These are phyloP conservation scores for Tylopilus cervinicoccineus DNA, from an alignment of 768 basidiomycete genomes.

Conservation along the genomic window DNA sequence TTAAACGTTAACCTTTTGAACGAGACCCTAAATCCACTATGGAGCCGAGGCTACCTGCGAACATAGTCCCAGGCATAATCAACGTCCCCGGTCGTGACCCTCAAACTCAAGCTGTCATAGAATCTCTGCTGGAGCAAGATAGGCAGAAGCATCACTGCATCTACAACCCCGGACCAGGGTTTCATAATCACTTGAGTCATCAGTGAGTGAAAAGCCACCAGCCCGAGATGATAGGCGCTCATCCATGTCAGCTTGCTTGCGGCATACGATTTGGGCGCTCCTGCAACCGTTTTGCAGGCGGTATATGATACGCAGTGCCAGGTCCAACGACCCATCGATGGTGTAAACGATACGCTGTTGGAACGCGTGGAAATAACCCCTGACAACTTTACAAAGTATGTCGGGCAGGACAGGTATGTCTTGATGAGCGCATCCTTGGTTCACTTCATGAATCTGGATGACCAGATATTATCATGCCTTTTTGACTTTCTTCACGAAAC, in stretches of 20 bases:
- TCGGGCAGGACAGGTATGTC: slow-evolving; percentile 46
- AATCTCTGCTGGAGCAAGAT: slow-evolving; percentile 47
- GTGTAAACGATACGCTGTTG: slow-evolving; percentile 25
- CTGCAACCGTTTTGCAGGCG: slow-evolving; percentile 41
- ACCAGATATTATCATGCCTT: slow-evolving; percentile 33
- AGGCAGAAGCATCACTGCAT: slow-evolving; percentile 49
- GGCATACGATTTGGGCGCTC: slow-evolving; percentile 53
- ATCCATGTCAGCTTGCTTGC: slow-evolving; percentile 42
- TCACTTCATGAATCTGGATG: slow-evolving; percentile 28
- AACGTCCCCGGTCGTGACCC: slow-evolving; percentile 45
- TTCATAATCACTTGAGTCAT: slow-evolving; percentile 60
- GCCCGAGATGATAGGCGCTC: background rate
- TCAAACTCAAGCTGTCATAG: slow-evolving; percentile 38
- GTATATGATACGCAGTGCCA: slow-evolving; percentile 43
- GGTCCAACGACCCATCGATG: slow-evolving; percentile 37
- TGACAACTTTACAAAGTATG: slow-evolving; percentile 46
- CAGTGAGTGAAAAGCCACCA: slow-evolving; percentile 39
- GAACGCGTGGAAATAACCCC: slow-evolving; percentile 29
- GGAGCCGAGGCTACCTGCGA: slow-evolving; percentile 10
- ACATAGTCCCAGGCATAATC: slow-evolving; percentile 37
- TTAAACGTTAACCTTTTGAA: no score
- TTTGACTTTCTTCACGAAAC: slow-evolving; percentile 38
- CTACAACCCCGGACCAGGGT: slow-evolving; percentile 36
- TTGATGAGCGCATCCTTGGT: slow-evolving; percentile 27
- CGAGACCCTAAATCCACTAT: background rate